Conservation (phyloP, 1,284 basidiomycete species). For the Marasmius oreades region DNA sequence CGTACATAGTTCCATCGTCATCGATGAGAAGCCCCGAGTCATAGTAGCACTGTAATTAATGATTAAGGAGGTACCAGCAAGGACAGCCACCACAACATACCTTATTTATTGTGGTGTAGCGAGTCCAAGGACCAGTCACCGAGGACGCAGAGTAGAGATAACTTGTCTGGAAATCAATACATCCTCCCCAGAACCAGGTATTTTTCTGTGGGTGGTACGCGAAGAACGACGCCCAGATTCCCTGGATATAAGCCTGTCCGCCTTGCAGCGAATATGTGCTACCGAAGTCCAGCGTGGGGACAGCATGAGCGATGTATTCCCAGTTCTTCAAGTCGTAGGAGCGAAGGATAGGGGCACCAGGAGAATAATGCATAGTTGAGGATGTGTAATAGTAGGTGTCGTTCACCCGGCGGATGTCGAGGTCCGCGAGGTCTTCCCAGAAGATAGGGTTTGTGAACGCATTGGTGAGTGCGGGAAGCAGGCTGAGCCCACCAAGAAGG, state of each 20-base stretch:
- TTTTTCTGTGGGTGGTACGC: conserved; percentile 17
- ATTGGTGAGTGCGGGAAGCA: too few relatives aligned
- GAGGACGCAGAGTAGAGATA: conserved; percentile 17
- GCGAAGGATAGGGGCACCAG: conserved; percentile 23
- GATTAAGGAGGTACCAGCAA: conserved; percentile 6
- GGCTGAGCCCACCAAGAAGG: too few relatives aligned
- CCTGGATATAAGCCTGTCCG: conserved; percentile 22
- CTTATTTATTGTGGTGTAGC: neutral
- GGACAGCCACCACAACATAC: neutral
- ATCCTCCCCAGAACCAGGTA: conserved; percentile 25
- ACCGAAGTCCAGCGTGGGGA: conserved; percentile 22
- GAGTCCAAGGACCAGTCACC: conserved; percentile 3
- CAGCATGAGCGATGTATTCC: conserved; percentile 25
- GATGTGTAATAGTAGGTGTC: conserved; percentile 22
- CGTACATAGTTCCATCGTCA: conserved; percentile 20
- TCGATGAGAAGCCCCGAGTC: conserved; percentile 20
- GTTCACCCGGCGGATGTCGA: conserved; percentile 20
- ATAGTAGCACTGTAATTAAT: conserved; percentile 18
- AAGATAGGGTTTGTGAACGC: conserved; percentile 21
- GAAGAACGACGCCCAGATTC: conserved; percentile 25
- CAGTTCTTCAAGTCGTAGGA: conserved; percentile 25
- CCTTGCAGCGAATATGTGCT: conserved; percentile 18
- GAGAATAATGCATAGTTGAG: conserved; percentile 24
- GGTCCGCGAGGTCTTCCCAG: conserved; percentile 23
- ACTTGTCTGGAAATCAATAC: conserved; percentile 19